phyloP scores from a whole-genome alignment of 805 yeast species.

The Ogataea dorogensis region DNA sequence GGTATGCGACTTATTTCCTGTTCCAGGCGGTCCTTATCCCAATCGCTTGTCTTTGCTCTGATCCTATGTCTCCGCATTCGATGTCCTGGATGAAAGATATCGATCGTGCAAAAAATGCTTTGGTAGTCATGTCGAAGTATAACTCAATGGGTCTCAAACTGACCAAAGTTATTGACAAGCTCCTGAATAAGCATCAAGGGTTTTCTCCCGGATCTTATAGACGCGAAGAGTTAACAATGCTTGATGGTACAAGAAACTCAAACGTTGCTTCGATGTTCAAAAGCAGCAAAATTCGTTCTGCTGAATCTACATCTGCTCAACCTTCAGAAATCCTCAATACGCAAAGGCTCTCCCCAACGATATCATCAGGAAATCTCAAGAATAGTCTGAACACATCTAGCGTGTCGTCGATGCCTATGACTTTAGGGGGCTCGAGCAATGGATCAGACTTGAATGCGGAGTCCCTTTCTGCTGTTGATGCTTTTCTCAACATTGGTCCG shows the following conservation, averaged over 20 bases:
- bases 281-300: neutral
- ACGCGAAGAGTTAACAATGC: neutral
- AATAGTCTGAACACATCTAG: no score
- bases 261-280: neutral
- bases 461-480: slow-evolving; percentile 21
- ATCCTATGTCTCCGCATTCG: slow-evolving; percentile 46
- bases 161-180: slow-evolving; percentile 44
- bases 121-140: slow-evolving; percentile 38
- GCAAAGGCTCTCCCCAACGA: slow-evolving; percentile 1
- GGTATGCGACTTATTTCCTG: slow-evolving; percentile 64
- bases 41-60: slow-evolving; percentile 51
- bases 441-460: neutral
- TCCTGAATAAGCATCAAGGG: slow-evolving; percentile 22
- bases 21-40: slow-evolving; percentile 65
- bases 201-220: neutral
- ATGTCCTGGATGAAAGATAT: slow-evolving; percentile 45
- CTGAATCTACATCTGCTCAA: neutral
- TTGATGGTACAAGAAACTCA: neutral
- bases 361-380: neutral
- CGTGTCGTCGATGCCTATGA: no score
- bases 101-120: slow-evolving; percentile 39
- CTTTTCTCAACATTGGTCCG: slow-evolving; percentile 14
- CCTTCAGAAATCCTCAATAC: neutral
- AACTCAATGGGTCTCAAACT: slow-evolving; percentile 48
- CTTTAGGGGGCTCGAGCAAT: no score